Percentiles rank a stretch among this genome's conserved stretches.
Conservation (phyloP, 768 basidiomycete species). For the Obba rivulosa region DNA sequence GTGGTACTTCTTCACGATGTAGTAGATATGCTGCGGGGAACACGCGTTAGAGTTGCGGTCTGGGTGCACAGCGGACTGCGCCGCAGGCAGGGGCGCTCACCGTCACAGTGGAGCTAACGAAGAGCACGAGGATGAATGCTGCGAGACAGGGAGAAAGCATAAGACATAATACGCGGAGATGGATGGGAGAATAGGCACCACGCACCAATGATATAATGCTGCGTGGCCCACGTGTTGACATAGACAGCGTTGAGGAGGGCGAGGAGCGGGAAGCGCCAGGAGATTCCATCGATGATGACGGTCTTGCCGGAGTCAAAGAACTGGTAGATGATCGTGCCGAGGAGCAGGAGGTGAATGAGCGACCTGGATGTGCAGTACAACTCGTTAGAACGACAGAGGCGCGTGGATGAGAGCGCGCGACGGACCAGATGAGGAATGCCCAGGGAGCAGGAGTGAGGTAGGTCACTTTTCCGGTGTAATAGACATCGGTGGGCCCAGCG, state of each 20-base stretch:
- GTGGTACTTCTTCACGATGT: conserved; percentile 86
- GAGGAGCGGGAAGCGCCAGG: conserved; percentile 89
- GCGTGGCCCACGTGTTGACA: conserved; percentile 78
- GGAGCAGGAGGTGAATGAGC: conserved; percentile 83
- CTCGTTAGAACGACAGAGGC: background rate
- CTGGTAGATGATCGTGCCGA: conserved; percentile 89
- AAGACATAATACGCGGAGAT: background rate
- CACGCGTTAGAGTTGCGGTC: background rate
- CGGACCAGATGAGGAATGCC: conserved; percentile 87
- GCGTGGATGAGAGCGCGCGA: background rate
- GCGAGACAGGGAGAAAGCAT: conserved; percentile 11
- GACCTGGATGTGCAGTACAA: conserved; percentile 43
- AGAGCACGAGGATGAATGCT: conserved; percentile 85
- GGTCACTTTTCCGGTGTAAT: conserved; percentile 74
- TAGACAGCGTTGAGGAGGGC: conserved; percentile 85
- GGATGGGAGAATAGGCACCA: conserved; percentile 1
- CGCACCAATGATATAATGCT: conserved; percentile 65
- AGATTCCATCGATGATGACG: conserved; percentile 79
- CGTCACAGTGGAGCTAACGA: conserved; percentile 73
- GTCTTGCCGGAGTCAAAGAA: conserved; percentile 75
- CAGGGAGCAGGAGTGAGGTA: conserved; percentile 94
- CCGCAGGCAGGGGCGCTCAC: conserved; percentile 20
- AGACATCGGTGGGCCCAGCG: conserved; percentile 66
- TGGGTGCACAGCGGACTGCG: background rate
- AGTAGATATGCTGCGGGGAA: conserved; percentile 80